Evolutionary conservation across 768 basidiomycete genomes (phyloP).

Genomic region (Lactarius sp.): DNA sequence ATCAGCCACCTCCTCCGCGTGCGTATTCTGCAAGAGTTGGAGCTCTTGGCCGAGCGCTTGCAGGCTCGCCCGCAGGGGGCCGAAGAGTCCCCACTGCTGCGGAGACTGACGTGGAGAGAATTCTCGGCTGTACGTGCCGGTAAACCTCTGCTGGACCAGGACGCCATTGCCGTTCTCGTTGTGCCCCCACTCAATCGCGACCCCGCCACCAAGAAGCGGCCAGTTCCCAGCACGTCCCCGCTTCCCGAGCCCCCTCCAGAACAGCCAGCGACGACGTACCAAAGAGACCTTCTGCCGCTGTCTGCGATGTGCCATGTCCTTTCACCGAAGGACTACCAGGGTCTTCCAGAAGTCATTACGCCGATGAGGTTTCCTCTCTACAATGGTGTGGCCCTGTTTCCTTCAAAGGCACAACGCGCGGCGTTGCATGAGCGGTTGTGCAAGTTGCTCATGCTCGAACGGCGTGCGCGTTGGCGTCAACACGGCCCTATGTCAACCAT

Average conservation of each 20-base stretch:
- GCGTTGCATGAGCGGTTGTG: conserved; percentile 48
- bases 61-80: conserved; percentile 30
- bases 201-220: conserved; percentile 41
- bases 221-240: conserved; percentile 28
- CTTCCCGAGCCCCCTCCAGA: conserved; percentile 3
- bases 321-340: conserved; percentile 18
- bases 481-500: neutral
- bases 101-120: conserved; percentile 61
- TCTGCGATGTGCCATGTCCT: conserved; percentile 30
- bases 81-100: conserved; percentile 40
- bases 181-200: conserved; percentile 62
- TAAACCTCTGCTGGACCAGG: conserved; percentile 43
- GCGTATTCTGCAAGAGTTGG: conserved; percentile 71
- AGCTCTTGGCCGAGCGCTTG: conserved; percentile 48
- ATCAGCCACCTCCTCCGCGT: conserved; percentile 63
- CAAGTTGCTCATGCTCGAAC: conserved; percentile 47
- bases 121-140: conserved; percentile 46
- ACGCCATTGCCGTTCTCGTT: conserved; percentile 63
- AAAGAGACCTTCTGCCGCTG: conserved; percentile 28
- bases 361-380: conserved; percentile 53
- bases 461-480: conserved; percentile 29
- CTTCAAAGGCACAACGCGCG: conserved; percentile 54
- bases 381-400: conserved; percentile 62
- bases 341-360: conserved; percentile 31
- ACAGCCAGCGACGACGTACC: neutral